Conservation (phyloP, 495 filamentous ascomycete species). For the Cercophora samala region DNA sequence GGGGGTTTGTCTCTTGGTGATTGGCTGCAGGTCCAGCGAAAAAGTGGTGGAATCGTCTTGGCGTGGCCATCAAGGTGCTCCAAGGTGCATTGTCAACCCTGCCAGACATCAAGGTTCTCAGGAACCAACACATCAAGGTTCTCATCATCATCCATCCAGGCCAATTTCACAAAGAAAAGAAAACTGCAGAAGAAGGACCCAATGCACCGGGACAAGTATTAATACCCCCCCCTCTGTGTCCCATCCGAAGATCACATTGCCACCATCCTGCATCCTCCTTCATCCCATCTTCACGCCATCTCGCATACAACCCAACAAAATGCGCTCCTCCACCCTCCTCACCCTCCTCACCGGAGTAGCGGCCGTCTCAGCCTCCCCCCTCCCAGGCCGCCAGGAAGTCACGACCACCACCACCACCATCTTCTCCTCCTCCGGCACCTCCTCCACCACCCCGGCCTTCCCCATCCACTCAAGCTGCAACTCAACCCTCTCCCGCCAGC, state of each 20-base stretch:
- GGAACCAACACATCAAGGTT: neutral
- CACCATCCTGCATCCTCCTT: neutral
- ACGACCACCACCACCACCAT: slow-evolving; percentile 15
- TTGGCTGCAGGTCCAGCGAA: neutral
- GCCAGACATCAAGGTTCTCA: slow-evolving; percentile 4
- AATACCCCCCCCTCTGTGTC: neutral
- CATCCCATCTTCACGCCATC: neutral
- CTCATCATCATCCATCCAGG: neutral
- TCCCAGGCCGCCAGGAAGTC: neutral
- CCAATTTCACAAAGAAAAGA: neutral
- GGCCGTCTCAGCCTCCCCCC: neutral
- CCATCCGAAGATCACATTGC: neutral
- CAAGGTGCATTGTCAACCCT: neutral
- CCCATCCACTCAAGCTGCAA: slow-evolving; percentile 58
- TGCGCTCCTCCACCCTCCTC: slow-evolving; percentile 4
- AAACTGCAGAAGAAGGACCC: neutral
- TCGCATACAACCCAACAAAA: neutral
- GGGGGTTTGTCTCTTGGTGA: neutral
- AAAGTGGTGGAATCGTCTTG: neutral
- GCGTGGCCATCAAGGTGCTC: slow-evolving; percentile 3
- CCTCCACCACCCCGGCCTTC: slow-evolving; percentile 22
- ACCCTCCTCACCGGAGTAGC: slow-evolving; percentile 5
- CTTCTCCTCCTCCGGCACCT: slow-evolving; percentile 21
- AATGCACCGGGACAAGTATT: neutral
- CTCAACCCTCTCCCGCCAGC: slow-evolving; percentile 46